Conservation (phyloP, 2,329 filamentous ascomycete species). For the Byssochlamys sp. region DNA sequence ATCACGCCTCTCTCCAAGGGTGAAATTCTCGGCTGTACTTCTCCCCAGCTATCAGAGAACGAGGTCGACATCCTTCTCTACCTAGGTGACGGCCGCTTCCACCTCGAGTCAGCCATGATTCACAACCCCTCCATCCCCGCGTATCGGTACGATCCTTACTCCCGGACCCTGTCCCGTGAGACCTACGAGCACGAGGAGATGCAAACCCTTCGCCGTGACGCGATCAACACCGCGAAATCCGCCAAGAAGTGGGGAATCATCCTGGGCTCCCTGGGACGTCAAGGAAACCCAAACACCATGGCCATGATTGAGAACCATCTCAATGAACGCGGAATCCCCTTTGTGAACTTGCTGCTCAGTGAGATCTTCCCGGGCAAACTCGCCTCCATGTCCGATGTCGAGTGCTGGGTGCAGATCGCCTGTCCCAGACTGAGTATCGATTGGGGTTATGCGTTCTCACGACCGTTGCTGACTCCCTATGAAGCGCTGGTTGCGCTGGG, state of each 20-base stretch:
- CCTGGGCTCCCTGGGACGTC: slow-evolving; percentile 78
- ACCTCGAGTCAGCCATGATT: slow-evolving; percentile 97
- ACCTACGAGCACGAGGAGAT: slow-evolving; percentile 87
- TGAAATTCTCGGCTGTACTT: slow-evolving; percentile 95
- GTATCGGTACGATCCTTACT: slow-evolving; percentile 95
- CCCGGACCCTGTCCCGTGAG: slow-evolving; percentile 79
- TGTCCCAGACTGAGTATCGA: slow-evolving; percentile 96
- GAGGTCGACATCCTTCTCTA: slow-evolving; percentile 73
- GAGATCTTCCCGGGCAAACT: slow-evolving; percentile 96
- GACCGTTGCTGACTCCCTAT: slow-evolving; percentile 83
- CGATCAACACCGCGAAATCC: slow-evolving; percentile 63
- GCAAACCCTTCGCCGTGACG: slow-evolving; percentile 66
- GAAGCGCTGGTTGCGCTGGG: slow-evolving; percentile 88
- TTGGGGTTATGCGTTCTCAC: slow-evolving; percentile 92
- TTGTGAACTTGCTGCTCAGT: slow-evolving; percentile 74
- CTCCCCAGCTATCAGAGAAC: slow-evolving; percentile 56
- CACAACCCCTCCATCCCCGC: slow-evolving; percentile 86
- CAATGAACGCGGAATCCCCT: slow-evolving; percentile 61
- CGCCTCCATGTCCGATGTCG: slow-evolving; percentile 84
- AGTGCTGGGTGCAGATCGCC: slow-evolving; percentile 96
- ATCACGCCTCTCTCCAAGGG: slow-evolving; percentile 87
- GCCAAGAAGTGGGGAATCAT: slow-evolving; percentile 93
- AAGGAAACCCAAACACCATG: slow-evolving; percentile 92
- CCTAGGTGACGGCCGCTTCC: slow-evolving; percentile 84
- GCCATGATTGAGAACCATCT: slow-evolving; percentile 72